Percentiles rank a stretch among this genome's conserved stretches.
Conservation (phyloP, 495 filamentous ascomycete species). For the Thermothielavioides terrestris region DNA sequence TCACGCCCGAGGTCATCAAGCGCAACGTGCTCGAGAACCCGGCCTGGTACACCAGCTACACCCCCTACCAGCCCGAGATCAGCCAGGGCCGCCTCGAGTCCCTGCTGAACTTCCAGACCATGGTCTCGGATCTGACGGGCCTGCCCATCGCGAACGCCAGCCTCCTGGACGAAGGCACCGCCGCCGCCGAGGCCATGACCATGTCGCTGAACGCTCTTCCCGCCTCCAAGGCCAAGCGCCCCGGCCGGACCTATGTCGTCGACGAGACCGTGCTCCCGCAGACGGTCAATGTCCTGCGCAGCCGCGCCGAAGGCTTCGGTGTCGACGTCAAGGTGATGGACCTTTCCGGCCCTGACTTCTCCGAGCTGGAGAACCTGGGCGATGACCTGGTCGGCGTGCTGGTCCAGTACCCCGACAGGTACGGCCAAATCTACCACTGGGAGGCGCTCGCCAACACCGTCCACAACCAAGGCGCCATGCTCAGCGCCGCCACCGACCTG, state of each 20-base stretch:
- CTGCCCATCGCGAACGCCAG: slow-evolving; percentile 92
- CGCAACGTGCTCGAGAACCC: slow-evolving; percentile 90
- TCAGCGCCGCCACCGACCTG: slow-evolving; percentile 88
- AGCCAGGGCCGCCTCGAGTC: slow-evolving; percentile 92
- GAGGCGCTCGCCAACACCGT: slow-evolving; percentile 62
- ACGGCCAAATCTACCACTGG: slow-evolving; percentile 74
- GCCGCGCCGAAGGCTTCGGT: slow-evolving; percentile 88
- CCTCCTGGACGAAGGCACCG: slow-evolving; percentile 86
- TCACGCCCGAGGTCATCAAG: slow-evolving; percentile 85
- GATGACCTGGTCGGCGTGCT: slow-evolving; percentile 85
- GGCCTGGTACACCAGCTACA: slow-evolving; percentile 98
- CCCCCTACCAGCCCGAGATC: slow-evolving; percentile 97
- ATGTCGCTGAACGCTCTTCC: slow-evolving; percentile 77
- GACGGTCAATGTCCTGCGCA: slow-evolving; percentile 76
- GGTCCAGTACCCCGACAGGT: slow-evolving; percentile 90
- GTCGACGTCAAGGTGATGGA: slow-evolving; percentile 70
- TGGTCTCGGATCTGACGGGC: slow-evolving; percentile 83
- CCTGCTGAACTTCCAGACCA: slow-evolving; percentile 91
- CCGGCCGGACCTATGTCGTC: slow-evolving; percentile 74
- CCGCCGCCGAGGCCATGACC: slow-evolving; percentile 96
- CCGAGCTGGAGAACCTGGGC: slow-evolving; percentile 61
- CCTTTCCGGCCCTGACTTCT: slow-evolving; percentile 52
- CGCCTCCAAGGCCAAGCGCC: slow-evolving; percentile 58
- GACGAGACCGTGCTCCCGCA: slow-evolving; percentile 80
- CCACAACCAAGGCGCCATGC: slow-evolving; percentile 70